Percentiles rank a stretch among this genome's conserved stretches.
Evolutionary conservation across 2,329 filamentous ascomycete genomes (phyloP).

Genomic region (Endoconidiophora laricicola): DNA sequence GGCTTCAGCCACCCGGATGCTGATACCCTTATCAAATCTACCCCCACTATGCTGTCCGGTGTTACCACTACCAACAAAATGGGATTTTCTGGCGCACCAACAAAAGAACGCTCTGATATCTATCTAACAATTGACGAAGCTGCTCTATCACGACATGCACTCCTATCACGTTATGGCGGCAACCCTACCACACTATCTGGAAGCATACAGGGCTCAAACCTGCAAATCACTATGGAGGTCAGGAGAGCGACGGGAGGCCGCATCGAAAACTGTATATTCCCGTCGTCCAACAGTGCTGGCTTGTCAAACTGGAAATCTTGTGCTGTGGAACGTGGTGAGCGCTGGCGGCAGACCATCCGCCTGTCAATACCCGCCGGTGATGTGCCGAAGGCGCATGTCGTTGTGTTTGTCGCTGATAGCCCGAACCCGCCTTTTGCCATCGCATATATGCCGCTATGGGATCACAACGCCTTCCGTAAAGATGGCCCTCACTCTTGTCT

Average conservation of each 20-base stretch:
- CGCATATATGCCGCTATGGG: conserved; percentile 88
- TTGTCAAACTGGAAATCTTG: conserved; percentile 80
- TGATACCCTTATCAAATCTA: conserved; percentile 65
- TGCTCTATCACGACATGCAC: conserved; percentile 57
- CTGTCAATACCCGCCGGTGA: conserved; percentile 64
- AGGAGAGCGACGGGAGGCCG: conserved; percentile 61
- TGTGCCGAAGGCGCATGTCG: conserved; percentile 67
- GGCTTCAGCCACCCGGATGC: conserved; percentile 64
- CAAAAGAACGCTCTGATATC: conserved; percentile 79
- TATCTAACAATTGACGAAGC: conserved; percentile 76
- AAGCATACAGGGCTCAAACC: conserved; percentile 48
- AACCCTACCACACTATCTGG: conserved; percentile 54
- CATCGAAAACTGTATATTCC: conserved; percentile 74
- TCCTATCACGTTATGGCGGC: conserved; percentile 50
- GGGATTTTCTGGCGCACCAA: conserved; percentile 84
- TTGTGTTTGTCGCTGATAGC: conserved; percentile 76
- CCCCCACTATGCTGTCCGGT: conserved; percentile 71
- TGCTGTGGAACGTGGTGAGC: conserved; percentile 58
- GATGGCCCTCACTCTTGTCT: conserved; percentile 71
- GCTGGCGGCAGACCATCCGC: conserved; percentile 78
- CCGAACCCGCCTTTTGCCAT: conserved; percentile 81
- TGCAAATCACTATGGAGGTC: conserved; percentile 83
- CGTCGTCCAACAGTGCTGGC: conserved; percentile 63
- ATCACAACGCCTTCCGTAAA: conserved; percentile 71
- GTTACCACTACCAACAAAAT: conserved; percentile 73